Percentiles rank a stretch among this genome's conserved stretches.
Conservation (phyloP, 2,329 filamentous ascomycete genomes). For the Trichoderma aggressivum region DNA sequence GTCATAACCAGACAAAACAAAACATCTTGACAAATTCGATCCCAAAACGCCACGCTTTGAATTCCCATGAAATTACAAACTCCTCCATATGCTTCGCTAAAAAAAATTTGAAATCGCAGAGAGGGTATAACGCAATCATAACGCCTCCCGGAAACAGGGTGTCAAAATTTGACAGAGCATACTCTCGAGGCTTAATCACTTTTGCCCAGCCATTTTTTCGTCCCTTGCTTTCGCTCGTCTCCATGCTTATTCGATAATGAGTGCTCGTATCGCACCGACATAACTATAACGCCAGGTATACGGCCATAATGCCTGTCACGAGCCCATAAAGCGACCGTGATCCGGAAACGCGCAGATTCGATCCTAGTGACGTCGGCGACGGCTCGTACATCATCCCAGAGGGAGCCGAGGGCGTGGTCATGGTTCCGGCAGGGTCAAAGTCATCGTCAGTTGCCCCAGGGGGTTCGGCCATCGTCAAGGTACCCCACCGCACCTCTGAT, state of each 20-base stretch:
- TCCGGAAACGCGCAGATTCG: not conserved
- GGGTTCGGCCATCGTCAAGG: conserved; percentile 41
- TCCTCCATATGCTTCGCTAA: conserved; percentile 10
- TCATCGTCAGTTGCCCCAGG: conserved; percentile 33
- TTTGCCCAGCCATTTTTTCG: not conserved
- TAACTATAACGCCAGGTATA: not conserved
- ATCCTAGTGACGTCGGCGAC: conserved; percentile 10
- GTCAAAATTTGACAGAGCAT: not conserved
- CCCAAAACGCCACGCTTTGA: conserved; percentile 1
- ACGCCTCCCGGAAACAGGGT: not conserved
- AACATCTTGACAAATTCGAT: not conserved
- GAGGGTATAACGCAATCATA: conserved; percentile 1
- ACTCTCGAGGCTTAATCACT: not conserved
- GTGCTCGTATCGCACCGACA: not conserved
- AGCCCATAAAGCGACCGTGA: not conserved
- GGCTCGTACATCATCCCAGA: conserved; percentile 18
- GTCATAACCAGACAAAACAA: not conserved
- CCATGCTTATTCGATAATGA: not conserved
- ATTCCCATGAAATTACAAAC: not conserved
- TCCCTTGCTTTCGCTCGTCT: too few relatives aligned
- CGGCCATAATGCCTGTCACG: not conserved
- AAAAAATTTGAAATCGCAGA: not conserved
- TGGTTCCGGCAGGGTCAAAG: conserved; percentile 26
- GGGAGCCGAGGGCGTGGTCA: conserved; percentile 17
- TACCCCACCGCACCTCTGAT: conserved; percentile 42